These are phyloP conservation scores for Pseudozyma pruni DNA, from an alignment of 1,284 basidiomycete genomes.

Conservation along the genomic window DNA sequence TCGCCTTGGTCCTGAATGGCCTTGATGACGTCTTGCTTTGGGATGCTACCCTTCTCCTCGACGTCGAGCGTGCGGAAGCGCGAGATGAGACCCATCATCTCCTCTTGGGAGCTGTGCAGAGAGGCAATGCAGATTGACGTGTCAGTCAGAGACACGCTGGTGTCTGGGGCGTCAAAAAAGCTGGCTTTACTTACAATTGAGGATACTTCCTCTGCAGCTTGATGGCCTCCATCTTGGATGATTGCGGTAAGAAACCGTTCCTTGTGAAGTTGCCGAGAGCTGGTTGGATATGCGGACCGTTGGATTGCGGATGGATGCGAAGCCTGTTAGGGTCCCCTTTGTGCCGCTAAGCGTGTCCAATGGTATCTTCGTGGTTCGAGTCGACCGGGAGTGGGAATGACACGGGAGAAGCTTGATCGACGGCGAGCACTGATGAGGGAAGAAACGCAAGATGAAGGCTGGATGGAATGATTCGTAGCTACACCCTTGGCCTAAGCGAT, in stretches of 20 bases:
- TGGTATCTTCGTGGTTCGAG: no score
- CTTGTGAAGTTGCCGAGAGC: neutral
- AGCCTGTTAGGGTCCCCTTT: no score
- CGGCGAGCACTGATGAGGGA: no score
- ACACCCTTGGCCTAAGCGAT: no score
- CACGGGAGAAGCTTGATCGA: no score
- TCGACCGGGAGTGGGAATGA: neutral
- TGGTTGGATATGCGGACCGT: neutral
- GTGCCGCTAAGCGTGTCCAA: no score
- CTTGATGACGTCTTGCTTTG: conserved; percentile 63
- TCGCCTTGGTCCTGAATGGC: conserved; percentile 59
- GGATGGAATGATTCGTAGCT: no score
- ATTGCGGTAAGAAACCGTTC: neutral
- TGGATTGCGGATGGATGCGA: neutral
- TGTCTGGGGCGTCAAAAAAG: no score
- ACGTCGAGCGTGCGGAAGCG: conserved; percentile 64
- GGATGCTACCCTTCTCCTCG: conserved; percentile 64
- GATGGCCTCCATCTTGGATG: conserved; percentile 77
- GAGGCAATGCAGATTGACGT: neutral
- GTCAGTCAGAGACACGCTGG: neutral
- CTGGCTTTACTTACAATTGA: conserved; percentile 90
- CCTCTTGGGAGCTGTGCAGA: conserved; percentile 64
- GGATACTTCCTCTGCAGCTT: conserved; percentile 93
- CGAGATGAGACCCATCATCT: conserved; percentile 66
- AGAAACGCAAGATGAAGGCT: neutral